These are phyloP conservation scores for Dactylellina haptotyla DNA, from an alignment of 2,329 filamentous ascomycete genomes.

Conservation along the genomic window DNA sequence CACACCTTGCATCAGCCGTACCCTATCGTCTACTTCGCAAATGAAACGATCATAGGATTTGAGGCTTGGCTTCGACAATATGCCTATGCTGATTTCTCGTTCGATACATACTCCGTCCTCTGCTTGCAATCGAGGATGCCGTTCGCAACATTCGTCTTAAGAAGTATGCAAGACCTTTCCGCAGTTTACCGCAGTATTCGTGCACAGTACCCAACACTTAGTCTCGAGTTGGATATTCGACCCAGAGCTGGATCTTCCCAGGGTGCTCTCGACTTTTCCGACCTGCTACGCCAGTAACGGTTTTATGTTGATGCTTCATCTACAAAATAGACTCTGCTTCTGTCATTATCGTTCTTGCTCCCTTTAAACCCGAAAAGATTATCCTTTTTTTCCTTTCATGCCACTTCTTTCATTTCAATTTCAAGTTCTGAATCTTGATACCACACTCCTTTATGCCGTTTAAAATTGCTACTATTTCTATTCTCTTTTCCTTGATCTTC, in stretches of 20 bases:
- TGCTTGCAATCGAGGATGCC: not conserved
- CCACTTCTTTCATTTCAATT: not conserved
- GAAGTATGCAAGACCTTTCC: not conserved
- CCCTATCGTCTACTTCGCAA: not conserved
- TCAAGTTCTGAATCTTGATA: no score
- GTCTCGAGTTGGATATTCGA: not conserved
- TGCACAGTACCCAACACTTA: not conserved
- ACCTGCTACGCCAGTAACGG: not conserved
- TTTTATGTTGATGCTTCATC: not conserved
- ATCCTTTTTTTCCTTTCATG: not conserved
- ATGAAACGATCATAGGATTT: not conserved
- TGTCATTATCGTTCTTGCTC: not conserved
- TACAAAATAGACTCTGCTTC: not conserved
- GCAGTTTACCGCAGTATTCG: not conserved
- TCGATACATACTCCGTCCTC: not conserved
- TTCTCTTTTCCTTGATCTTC: not conserved
- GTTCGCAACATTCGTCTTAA: not conserved
- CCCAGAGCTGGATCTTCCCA: not conserved
- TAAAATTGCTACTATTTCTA: not conserved
- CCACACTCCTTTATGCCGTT: no score
- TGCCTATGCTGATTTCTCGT: not conserved
- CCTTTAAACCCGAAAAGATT: not conserved
- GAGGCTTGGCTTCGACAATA: not conserved
- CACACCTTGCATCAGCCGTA: not conserved
- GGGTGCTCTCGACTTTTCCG: not conserved